A percentile compares a stretch with the other conserved stretches of the same genome.
phyloP scores from a whole-genome alignment of 768 basidiomycete genomes.

The Naganishia antarctica region DNA sequence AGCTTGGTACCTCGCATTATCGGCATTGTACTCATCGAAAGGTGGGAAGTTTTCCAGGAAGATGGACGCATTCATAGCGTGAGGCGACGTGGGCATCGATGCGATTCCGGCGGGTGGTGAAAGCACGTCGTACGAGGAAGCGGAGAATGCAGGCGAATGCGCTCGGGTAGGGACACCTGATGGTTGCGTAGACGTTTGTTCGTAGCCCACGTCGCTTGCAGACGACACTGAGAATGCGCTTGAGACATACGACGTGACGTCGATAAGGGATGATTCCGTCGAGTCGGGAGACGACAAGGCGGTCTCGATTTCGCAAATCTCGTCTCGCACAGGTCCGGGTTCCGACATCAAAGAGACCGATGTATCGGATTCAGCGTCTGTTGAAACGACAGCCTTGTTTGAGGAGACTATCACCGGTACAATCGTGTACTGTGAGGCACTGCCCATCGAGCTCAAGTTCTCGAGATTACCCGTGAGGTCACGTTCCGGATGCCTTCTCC shows the following conservation, averaged over 20 bases:
- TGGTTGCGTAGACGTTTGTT: not conserved
- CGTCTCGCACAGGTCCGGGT: not conserved
- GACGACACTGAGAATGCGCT: constrained; percentile 11
- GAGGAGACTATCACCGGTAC: not conserved
- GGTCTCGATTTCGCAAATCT: not conserved
- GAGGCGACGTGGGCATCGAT: constrained; percentile 3
- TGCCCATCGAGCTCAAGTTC: not conserved
- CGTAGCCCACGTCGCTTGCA: not conserved
- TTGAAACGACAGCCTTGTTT: too few species aligned
- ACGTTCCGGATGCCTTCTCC: not conserved
- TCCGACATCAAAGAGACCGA: not conserved
- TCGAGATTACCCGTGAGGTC: not conserved
- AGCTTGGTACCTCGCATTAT: not conserved
- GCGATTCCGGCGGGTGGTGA: not conserved
- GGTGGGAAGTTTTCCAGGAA: constrained; percentile 5
- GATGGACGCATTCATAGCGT: constrained; percentile 12
- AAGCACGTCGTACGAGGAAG: not conserved
- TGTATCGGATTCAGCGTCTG: not conserved
- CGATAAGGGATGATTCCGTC: constrained; percentile 1
- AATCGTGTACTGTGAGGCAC: constrained; percentile 1
- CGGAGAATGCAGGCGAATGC: constrained; percentile 5
- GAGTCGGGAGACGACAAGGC: not conserved
- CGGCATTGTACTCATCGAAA: constrained; percentile 8
- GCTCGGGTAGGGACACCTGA: not conserved
- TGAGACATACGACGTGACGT: not conserved